phyloP scores from a whole-genome alignment of 345 rosid species.

The Excoecaria agallocha region DNA sequence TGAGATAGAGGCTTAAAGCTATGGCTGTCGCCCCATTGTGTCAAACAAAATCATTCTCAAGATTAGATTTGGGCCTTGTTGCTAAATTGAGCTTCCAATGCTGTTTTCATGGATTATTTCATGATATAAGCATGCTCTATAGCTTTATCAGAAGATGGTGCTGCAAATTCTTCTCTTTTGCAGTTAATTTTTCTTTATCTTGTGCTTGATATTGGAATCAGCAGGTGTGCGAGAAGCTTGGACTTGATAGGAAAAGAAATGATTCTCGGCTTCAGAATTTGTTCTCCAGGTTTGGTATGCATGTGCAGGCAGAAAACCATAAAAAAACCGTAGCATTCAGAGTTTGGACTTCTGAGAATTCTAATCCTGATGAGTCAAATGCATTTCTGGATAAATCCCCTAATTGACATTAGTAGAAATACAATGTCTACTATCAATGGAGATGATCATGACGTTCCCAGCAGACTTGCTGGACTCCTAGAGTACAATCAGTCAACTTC shows the following conservation, averaged over 20 bases:
- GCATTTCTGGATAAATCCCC: constrained; percentile 38
- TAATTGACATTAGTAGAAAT: constrained; percentile 28
- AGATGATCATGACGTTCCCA: constrained; percentile 32
- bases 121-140: background rate
- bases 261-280: constrained; percentile 64
- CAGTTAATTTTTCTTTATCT: constrained; percentile 1
- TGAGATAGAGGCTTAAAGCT: background rate
- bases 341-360: constrained; percentile 67
- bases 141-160: background rate
- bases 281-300: constrained; percentile 71
- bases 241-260: constrained; percentile 76
- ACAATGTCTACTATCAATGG: constrained; percentile 27
- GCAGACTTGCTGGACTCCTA: constrained; percentile 32
- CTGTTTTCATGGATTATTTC: background rate
- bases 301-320: constrained; percentile 61
- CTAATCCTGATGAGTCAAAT: constrained; percentile 42
- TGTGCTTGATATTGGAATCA: constrained; percentile 20
- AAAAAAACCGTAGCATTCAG: constrained; percentile 64
- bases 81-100: background rate
- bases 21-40: background rate
- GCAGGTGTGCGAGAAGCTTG: constrained; percentile 80
- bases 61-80: background rate
- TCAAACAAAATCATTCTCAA: background rate
- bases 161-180: background rate
- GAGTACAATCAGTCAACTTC: constrained; percentile 40